Evolutionary conservation across 176 grass and related monocot species (phyloP), one percentile per base, ranked within the genome.

Genomic region (Aegilops speltoides): DNA sequence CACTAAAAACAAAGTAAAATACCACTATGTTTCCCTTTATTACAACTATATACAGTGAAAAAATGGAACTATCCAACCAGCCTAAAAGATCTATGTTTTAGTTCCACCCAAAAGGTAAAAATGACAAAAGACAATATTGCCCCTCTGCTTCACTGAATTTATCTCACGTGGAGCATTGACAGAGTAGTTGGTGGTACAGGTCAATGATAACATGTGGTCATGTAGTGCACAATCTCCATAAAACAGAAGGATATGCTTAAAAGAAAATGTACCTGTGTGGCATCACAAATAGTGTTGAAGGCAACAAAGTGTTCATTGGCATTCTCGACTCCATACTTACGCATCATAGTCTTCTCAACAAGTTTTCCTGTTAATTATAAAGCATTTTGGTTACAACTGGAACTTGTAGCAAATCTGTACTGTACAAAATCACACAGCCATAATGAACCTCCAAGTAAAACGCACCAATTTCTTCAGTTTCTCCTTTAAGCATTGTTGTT

Each of bases 401-500:
- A 82, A 33, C 9, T 77, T 2, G 20, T 38, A 19, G 7, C 56
- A 70, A 43, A 68, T 38, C 23, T 77, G n/a, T 77, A 71, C 20
- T 8, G 0, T 54, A 45, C 22, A 77, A 28, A 52, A 91, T 63
- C 8, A 87, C 25, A 79, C 15, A 20, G 7, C 13, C 56, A 78
- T 72, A 41, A 81, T 56, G 63, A 84, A 61, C 15, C 29, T 78
- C 37, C 9, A 29, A 41, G 15, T 63, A 73, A 36, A 52, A 92
- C 82, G 9, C 60, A 96, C 94, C 97, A 54, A 99, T 99, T 63
- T 99, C 94, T 88, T 99, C 97, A 81, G 97, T 99, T 91, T 99
- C 97, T 79, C 97, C 94, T 91, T 99, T 99, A 65, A 99, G 90
- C 97, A 99, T 99, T 73, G 97, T 99, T 90, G 97, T 99, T 86